Evolutionary conservation across 83 land plant genomes (phyloP).

Genomic region (Thuja plicata): DNA sequence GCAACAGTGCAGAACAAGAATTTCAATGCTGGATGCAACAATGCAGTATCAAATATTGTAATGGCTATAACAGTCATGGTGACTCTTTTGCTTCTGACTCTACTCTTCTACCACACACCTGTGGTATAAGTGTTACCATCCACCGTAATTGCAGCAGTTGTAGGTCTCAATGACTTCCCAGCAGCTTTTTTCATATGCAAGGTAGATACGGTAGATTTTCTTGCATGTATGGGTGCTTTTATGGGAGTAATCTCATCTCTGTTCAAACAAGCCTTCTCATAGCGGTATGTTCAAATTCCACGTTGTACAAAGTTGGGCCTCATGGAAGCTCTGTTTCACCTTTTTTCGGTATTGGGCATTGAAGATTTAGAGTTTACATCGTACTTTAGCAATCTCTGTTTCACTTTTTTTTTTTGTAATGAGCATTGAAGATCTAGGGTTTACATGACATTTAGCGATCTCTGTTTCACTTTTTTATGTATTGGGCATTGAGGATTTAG

Average conservation of each 20-base stretch:
- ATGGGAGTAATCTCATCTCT: conserved; percentile 79
- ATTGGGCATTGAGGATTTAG: neutral
- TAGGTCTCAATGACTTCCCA: conserved; percentile 39
- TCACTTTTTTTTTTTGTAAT: too few species aligned
- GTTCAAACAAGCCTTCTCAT: conserved; percentile 77
- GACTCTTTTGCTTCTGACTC: conserved; percentile 37
- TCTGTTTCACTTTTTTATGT: too few species aligned
- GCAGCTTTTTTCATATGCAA: conserved; percentile 65
- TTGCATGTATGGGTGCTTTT: conserved; percentile 76
- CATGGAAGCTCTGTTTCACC: neutral
- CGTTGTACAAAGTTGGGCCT: neutral
- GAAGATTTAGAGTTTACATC: neutral
- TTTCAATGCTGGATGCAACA: conserved; percentile 47
- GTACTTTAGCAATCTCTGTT: too few species aligned
- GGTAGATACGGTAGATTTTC: conserved; percentile 79
- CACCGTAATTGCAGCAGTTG: conserved; percentile 55
- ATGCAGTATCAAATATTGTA: conserved; percentile 53
- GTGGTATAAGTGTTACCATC: conserved; percentile 50
- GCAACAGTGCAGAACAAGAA: conserved; percentile 48
- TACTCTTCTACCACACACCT: conserved; percentile 55
- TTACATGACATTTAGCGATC: too few species aligned
- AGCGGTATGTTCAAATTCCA: conserved; percentile 42
- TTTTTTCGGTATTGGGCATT: neutral
- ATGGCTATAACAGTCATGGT: conserved; percentile 54
- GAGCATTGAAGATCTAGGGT: too few species aligned